Percentiles rank a stretch among this genome's conserved stretches.
phyloP scores from a whole-genome alignment of 2,329 filamentous ascomycete species.

The Xylaria sp. region DNA sequence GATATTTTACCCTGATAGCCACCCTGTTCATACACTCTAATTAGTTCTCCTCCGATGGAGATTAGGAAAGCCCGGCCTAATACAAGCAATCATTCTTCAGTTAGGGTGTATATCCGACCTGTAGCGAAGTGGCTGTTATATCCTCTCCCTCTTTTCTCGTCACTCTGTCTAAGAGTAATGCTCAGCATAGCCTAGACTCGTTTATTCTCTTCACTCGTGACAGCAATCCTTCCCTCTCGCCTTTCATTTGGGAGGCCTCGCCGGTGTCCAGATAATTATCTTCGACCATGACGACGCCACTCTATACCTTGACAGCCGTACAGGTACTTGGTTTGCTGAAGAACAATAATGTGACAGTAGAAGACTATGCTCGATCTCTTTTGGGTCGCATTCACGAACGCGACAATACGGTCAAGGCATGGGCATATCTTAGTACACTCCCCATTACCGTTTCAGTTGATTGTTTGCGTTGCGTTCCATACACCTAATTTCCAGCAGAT shows the following conservation, averaged over 20 bases:
- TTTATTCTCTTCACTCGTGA: background rate
- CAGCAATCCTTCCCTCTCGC: background rate
- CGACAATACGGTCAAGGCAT: background rate
- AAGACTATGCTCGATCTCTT: background rate
- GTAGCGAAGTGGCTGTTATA: background rate
- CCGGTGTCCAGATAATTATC: background rate
- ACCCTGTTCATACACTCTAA: too few relatives aligned
- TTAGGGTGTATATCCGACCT: too few relatives aligned
- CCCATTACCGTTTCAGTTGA: background rate
- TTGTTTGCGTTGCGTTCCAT: background rate
- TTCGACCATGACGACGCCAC: background rate
- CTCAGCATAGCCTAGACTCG: background rate
- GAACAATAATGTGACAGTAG: background rate
- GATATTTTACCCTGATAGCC: too few relatives aligned
- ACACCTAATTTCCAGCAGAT: background rate
- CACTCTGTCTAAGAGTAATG: background rate
- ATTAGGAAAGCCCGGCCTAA: too few relatives aligned
- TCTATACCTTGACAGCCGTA: conserved; percentile 4
- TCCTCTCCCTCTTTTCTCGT: background rate
- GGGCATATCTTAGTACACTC: conserved; percentile 3
- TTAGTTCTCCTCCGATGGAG: too few relatives aligned
- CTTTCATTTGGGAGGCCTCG: background rate
- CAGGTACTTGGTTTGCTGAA: background rate
- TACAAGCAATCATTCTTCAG: too few relatives aligned
- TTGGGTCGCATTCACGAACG: background rate